These are phyloP conservation scores for Oryza meridionalis DNA, from an alignment of 176 grass and related monocot genomes.

Conservation along the genomic window DNA sequence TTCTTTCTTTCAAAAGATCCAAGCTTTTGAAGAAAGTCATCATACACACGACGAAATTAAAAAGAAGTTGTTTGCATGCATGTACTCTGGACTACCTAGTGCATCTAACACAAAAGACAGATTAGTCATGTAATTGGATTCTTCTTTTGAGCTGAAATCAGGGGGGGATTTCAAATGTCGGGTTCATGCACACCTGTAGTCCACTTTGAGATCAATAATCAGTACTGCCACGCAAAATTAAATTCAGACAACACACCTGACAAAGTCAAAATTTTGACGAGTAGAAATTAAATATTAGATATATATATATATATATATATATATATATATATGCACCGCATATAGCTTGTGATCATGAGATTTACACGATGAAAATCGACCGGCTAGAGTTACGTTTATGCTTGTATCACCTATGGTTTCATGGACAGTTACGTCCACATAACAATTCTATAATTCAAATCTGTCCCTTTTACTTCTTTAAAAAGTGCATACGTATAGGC, in stretches of 20 bases:
- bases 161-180: neutral
- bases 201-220: constrained; percentile 17
- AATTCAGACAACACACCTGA: neutral
- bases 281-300: neutral
- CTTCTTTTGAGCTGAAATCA: constrained; percentile 8
- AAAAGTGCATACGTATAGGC: neutral
- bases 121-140: neutral
- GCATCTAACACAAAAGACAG: neutral
- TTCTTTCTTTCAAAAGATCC: neutral
- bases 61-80: neutral
- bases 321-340: neutral
- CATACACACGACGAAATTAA: neutral
- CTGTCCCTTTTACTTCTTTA: neutral
- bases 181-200: constrained; percentile 20
- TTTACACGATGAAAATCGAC: neutral
- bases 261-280: neutral
- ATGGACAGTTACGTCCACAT: neutral
- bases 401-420: neutral
- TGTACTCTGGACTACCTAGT: neutral
- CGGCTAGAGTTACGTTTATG: neutral
- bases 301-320: too few species aligned
- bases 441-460: neutral
- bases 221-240: neutral
- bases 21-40: neutral
- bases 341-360: constrained; percentile 5